Evolutionary conservation across 2,329 filamentous ascomycete species (phyloP).

Genomic region (Cercospora canescens): DNA sequence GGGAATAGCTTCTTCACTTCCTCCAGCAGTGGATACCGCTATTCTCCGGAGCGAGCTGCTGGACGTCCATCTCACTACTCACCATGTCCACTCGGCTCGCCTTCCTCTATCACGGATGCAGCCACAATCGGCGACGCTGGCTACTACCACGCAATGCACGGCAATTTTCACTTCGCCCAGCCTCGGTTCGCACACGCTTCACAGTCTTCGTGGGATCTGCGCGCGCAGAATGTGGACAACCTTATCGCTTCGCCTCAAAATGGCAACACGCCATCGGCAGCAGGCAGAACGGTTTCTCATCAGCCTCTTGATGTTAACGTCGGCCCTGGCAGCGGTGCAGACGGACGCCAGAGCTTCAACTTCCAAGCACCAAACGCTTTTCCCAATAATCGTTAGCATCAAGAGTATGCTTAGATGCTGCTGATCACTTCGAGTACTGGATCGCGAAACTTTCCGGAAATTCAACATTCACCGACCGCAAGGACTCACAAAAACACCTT

Average conservation of each 20-base stretch:
- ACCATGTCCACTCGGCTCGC: not conserved
- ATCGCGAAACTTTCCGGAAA: not conserved
- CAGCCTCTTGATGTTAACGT: not conserved
- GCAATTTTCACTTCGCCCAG: not conserved
- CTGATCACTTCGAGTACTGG: not conserved
- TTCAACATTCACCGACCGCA: not conserved
- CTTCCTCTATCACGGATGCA: not conserved
- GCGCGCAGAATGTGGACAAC: slow-evolving; percentile 1
- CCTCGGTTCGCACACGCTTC: not conserved
- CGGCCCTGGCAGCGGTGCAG: not conserved
- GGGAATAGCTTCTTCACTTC: not conserved
- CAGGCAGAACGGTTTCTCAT: not conserved
- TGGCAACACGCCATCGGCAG: not conserved
- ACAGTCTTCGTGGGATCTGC: slow-evolving; percentile 8
- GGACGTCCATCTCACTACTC: not conserved
- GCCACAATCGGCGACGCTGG: not conserved
- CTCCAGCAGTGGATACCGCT: not conserved
- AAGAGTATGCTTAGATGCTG: not conserved
- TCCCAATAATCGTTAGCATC: not conserved
- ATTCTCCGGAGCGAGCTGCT: not conserved
- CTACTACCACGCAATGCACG: not conserved
- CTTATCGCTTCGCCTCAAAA: slow-evolving; percentile 7
- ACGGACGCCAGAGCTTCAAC: slow-evolving; percentile 4
- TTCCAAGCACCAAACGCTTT: not conserved
- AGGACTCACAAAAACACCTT: not conserved